phyloP scores from a whole-genome alignment of 2,329 filamentous ascomycete genomes.

The Dothistroma pini region DNA sequence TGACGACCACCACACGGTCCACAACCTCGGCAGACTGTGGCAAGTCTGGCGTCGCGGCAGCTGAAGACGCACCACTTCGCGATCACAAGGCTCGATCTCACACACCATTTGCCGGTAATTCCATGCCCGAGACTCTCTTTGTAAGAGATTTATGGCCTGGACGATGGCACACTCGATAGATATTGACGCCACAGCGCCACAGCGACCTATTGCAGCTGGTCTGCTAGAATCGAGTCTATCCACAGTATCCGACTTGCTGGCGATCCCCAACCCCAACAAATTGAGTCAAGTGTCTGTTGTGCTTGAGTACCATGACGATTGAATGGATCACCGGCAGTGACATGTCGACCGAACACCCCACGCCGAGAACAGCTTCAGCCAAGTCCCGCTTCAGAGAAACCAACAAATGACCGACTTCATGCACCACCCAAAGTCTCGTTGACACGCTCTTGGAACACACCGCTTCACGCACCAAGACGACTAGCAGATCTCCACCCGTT shows the following conservation, averaged over 20 bases:
- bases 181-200: neutral
- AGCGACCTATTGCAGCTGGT: neutral
- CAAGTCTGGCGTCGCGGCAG: neutral
- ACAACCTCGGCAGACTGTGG: neutral
- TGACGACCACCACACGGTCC: neutral
- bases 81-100: constrained; percentile 1
- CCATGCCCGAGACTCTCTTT: neutral
- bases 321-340: neutral
- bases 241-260: neutral
- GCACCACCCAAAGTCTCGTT: neutral
- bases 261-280: neutral
- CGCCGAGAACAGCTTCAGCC: neutral
- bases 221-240: neutral
- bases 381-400: neutral
- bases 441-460: neutral
- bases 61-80: neutral
- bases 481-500: neutral
- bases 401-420: neutral
- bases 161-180: neutral
- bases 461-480: neutral
- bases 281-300: neutral
- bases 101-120: neutral
- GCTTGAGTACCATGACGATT: neutral
- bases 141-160: neutral
- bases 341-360: neutral